Percentiles rank a stretch among this genome's conserved stretches.
Conservation (phyloP, 805 yeast species). For the Cyberlindnera nakhonratchasimensis region DNA sequence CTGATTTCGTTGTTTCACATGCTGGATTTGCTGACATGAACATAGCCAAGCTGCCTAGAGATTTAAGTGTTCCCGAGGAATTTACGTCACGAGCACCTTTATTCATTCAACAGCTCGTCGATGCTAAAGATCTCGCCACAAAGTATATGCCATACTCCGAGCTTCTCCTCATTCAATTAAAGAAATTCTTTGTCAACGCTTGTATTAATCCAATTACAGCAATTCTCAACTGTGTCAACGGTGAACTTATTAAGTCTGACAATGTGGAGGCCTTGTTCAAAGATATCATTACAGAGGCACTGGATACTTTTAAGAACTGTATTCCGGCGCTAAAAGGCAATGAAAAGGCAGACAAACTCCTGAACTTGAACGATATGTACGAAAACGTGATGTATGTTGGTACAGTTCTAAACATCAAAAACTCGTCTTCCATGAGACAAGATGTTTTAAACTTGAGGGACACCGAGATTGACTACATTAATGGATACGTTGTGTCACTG, state of each 20-base stretch:
- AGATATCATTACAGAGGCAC: conserved; percentile 33
- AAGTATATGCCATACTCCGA: conserved; percentile 41
- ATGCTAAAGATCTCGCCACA: conserved; percentile 29
- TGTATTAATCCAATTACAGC: conserved; percentile 86
- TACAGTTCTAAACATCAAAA: conserved; percentile 46
- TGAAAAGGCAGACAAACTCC: conserved; percentile 16
- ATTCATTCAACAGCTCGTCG: conserved; percentile 30
- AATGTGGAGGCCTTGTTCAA: conserved; percentile 37
- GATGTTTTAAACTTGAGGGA: conserved; percentile 51
- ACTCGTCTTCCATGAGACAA: conserved; percentile 49
- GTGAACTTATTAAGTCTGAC: conserved; percentile 56
- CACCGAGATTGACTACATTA: conserved; percentile 80
- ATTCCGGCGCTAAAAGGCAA: conserved; percentile 30
- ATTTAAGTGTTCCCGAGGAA: conserved; percentile 15
- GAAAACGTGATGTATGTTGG: conserved; percentile 39
- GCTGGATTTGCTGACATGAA: conserved; percentile 70
- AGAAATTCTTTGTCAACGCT: conserved; percentile 74
- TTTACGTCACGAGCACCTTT: conserved; percentile 7
- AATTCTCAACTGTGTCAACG: conserved; percentile 71
- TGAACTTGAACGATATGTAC: conserved; percentile 34
- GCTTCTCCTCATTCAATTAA: conserved; percentile 57
- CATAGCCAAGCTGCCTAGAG: conserved; percentile 53
- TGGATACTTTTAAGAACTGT: conserved; percentile 30
- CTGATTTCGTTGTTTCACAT: conserved; percentile 41
- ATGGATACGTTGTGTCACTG: conserved; percentile 66